Base-by-base conservation (phyloP, 1,139 yeast genomes). In the Suhomyces panamericanus region DNA sequence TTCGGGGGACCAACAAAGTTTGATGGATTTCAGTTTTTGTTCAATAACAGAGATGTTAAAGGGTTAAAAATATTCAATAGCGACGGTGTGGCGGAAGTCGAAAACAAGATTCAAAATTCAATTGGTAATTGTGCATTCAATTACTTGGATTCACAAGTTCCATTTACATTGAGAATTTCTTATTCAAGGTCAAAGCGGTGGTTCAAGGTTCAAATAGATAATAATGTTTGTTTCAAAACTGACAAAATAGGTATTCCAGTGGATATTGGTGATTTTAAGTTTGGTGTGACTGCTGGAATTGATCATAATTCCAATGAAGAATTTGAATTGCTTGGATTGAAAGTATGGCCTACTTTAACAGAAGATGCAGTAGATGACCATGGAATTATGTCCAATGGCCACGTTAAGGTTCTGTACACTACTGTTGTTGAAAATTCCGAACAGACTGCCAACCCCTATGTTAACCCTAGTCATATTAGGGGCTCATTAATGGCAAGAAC, bases 201-300 rank as follows among this genome's bases (percentile, higher is more conserved):
- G 55, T 72, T 86, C 49, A 83, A 83, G 53, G 74, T 85, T 14
- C 89, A 86, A 53, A 64, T 84, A 37, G 89, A 86, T 59, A 86
- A 86, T 58, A 80, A 78, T 53, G 69, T 86, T 45, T 82, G 90
- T 58, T 80, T 85, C 64, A 82, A 81, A 58, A 83, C 90, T 0
- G 76, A 78, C 49, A 62, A 76, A 43, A 67, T 85, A 34, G 56
- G 60, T 22, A 57, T 81, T 17, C 76, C 75, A 16, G 39, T 47
- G 3, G 43, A 52, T 28, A 24, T 49, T 1, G 58, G 63, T 6
- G 63, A 72, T 33, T 71, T 70, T 48, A 69, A 63, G 43, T 54
- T 85, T 42, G 89, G 89, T 46, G 63, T 80, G 4, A 67, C 82
- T 28, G 85, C 83, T 3, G 52, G 54, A 17, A 56, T 75, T 6